Evolutionary conservation across 164 flowering plant genomes (phyloP).

Genomic region (Dillenia turbinata): DNA sequence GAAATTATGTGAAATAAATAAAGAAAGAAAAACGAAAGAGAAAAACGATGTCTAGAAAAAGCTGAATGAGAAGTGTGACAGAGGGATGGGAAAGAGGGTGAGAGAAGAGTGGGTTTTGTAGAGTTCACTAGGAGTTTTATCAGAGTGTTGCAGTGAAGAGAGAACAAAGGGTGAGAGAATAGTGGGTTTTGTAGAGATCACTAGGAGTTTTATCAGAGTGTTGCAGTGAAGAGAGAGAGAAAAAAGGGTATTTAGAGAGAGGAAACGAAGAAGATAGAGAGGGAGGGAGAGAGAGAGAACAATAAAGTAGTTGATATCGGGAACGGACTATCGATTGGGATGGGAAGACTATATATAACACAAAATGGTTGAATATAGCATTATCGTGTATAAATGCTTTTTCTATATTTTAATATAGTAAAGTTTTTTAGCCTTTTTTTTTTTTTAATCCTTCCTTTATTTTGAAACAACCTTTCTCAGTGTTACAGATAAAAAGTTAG

Average conservation of each 20-base stretch:
- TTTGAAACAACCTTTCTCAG: neutral
- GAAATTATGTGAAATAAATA: neutral
- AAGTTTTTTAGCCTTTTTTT: slow-evolving; percentile 24
- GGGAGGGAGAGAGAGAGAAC: slow-evolving; percentile 7
- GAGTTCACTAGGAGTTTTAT: slow-evolving; percentile 27
- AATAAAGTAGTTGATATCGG: slow-evolving; percentile 35
- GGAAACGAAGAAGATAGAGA: slow-evolving; percentile 17
- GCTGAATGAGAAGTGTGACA: slow-evolving; percentile 24
- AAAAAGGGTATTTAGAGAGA: slow-evolving; percentile 11
- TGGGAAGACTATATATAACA: slow-evolving; percentile 27
- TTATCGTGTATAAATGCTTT: slow-evolving; percentile 5
- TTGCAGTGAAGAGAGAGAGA: slow-evolving; percentile 25
- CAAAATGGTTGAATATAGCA: slow-evolving; percentile 21
- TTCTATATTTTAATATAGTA: slow-evolving; percentile 11
- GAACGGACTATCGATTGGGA: slow-evolving; percentile 33
- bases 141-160: slow-evolving; percentile 32
- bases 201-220: slow-evolving; percentile 41
- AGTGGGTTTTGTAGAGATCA: slow-evolving; percentile 6
- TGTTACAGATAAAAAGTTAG: neutral
- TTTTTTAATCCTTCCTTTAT: neutral
- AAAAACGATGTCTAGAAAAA: slow-evolving; percentile 13
- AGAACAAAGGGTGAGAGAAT: slow-evolving; percentile 24
- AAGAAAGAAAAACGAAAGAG: slow-evolving; percentile 7
- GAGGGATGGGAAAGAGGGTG: slow-evolving; percentile 37
- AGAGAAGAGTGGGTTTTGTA: slow-evolving; percentile 11